These are phyloP conservation scores for Gillenia trifoliata DNA, from an alignment of 306 rosid species.

Conservation along the genomic window DNA sequence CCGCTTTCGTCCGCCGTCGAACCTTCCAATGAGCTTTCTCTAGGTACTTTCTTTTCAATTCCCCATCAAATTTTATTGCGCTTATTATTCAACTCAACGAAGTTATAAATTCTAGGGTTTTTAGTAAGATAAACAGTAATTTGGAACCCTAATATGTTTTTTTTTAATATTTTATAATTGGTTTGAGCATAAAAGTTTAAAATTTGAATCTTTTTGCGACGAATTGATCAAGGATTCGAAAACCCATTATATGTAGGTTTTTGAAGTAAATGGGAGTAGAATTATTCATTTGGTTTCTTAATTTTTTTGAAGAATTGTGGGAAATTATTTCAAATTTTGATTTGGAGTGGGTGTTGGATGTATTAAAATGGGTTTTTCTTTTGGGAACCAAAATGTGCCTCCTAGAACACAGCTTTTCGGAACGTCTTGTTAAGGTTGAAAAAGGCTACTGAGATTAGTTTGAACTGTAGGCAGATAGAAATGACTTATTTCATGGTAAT, in stretches of 20 bases:
- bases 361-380: neutral
- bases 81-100: neutral
- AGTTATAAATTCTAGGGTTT: constrained; percentile 9
- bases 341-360: neutral
- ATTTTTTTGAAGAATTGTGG: neutral
- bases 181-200: too few species aligned
- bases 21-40: constrained; percentile 22
- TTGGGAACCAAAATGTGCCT: neutral
- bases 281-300: neutral
- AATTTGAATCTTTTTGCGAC: neutral
- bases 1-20: constrained; percentile 6
- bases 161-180: too few species aligned
- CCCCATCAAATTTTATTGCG: neutral
- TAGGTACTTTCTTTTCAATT: constrained; percentile 37
- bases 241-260: neutral
- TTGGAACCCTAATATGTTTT: too few species aligned
- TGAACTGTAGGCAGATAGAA: neutral
- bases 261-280: neutral
- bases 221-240: neutral
- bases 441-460: neutral
- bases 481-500: neutral
- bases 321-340: neutral
- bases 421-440: neutral
- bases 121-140: neutral
- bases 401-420: neutral